Percentiles rank a stretch among this genome's conserved stretches.
phyloP scores from a whole-genome alignment of 2,329 filamentous ascomycete genomes.

The Pyrenophora teres region DNA sequence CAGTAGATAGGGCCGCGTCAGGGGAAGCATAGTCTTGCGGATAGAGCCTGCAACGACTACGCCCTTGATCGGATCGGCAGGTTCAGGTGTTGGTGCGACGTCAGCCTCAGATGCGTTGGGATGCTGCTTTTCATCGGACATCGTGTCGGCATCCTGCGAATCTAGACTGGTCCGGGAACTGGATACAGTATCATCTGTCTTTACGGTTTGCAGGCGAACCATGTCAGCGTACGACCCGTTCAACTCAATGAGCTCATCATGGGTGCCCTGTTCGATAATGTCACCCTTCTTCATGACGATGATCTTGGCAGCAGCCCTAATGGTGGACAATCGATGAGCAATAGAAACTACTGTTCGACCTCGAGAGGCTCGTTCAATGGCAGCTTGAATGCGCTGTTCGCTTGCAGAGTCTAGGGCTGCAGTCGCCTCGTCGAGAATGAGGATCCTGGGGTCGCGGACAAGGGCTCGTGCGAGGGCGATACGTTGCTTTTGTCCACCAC shows the following conservation, averaged over 20 bases:
- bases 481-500: constrained; percentile 63
- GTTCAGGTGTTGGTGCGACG: constrained; percentile 7
- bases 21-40: constrained; percentile 42
- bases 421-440: constrained; percentile 67
- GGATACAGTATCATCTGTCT: constrained; percentile 47
- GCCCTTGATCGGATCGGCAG: constrained; percentile 16
- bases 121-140: constrained; percentile 26
- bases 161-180: constrained; percentile 28
- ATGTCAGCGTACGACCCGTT: constrained; percentile 56
- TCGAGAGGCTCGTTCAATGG: constrained; percentile 41
- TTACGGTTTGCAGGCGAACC: constrained; percentile 53
- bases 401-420: constrained; percentile 64
- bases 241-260: constrained; percentile 39
- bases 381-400: constrained; percentile 59
- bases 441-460: constrained; percentile 61
- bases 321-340: constrained; percentile 47
- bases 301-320: constrained; percentile 45
- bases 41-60: constrained; percentile 33
- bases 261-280: constrained; percentile 46
- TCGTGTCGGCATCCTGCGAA: constrained; percentile 28
- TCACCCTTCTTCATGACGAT: constrained; percentile 47
- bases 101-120: constrained; percentile 15
- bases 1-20: constrained; percentile 52
- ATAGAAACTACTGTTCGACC: constrained; percentile 47
- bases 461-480: constrained; percentile 62